These are phyloP conservation scores for Zasmidium angulare DNA, from an alignment of 2,329 filamentous ascomycete species.

Conservation along the genomic window DNA sequence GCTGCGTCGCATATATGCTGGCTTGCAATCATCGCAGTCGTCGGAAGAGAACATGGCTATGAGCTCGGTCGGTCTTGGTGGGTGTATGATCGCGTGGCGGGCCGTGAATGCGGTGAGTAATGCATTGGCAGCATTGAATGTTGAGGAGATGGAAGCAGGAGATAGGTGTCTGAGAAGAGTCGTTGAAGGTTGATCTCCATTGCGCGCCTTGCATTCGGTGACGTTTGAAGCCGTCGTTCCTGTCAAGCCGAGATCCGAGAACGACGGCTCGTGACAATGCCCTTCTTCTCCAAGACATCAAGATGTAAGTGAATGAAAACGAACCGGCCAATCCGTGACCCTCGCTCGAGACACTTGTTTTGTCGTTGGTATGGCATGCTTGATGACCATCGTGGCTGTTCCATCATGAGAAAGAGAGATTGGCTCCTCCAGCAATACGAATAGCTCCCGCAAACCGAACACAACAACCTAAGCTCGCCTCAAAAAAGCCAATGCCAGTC, in stretches of 20 bases:
- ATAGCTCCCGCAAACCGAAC: not conserved
- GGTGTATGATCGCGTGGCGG: not conserved
- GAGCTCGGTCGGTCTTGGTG: not conserved
- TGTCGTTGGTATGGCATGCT: no score
- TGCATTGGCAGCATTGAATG: slow-evolving; percentile 1
- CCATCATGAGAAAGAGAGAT: no score
- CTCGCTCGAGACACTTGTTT: no score
- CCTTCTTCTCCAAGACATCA: not conserved
- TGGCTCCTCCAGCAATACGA: no score
- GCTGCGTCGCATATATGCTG: slow-evolving; percentile 47
- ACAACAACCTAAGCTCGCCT: not conserved
- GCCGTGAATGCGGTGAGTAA: not conserved
- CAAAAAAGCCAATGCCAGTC: not conserved
- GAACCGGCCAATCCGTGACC: not conserved
- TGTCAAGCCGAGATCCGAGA: not conserved
- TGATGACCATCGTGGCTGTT: no score
- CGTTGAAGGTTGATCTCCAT: no score
- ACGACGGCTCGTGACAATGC: not conserved
- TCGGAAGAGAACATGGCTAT: slow-evolving; percentile 40
- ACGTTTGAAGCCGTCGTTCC: not conserved
- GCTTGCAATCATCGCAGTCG: slow-evolving; percentile 60
- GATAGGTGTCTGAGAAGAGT: not conserved
- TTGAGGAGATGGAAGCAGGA: not conserved
- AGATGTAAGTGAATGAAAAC: not conserved
- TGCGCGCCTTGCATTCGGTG: no score